Evolutionary conservation across 768 basidiomycete species (phyloP), one percentile per base, ranked within the genome.

Genomic region (Phallus indusiatus): DNA sequence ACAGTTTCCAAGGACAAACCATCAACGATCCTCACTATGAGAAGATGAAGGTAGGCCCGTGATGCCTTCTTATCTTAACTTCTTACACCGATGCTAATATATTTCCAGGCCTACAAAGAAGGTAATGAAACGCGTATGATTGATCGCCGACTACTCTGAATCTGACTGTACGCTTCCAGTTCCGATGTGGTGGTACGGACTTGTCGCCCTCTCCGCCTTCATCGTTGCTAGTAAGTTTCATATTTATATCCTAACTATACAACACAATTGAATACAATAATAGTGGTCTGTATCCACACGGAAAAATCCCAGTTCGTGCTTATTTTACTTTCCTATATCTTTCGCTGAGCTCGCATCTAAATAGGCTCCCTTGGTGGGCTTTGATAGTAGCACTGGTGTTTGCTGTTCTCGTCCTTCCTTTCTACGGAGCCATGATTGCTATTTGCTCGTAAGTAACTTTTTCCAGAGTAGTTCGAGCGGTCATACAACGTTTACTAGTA

Each of bases 321-420:
- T 4, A 51, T 20, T 8, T 4, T 51, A 51, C 28, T 3, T 11
- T 1, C 28, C 3, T 3, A 16, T 34, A 4, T 2, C 20, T 42
- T 42, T 51, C 2, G 3, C 21, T 51, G 47, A 48, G n/a, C 9
- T 3, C 21, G 21, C 21, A 48, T 48, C 47, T 48, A n/a, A n/a
- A 50, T n/a, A 50, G 50, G 0, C 74, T 85, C 14, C 80, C 82
- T 5, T 80, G 77, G 77, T 83, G 80, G 76, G 80, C 79, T 1
- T 84, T 78, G 65, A 76, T 85, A 34, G 66, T 81, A 51, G 81
- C 83, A 0, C 67, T 85, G 20, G 64, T 80, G 11, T 67, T 81
- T 11, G 81, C 81, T 24, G 72, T 73, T 74, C 63, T 51, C 16
- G 28, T 51, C 28, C 50, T 51, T 22, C 50, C 50, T 9, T 51